Evolutionary conservation across 805 yeast genomes (phyloP), one percentile per base, ranked within the genome.

Genomic region (Kodamaea sagamina): DNA sequence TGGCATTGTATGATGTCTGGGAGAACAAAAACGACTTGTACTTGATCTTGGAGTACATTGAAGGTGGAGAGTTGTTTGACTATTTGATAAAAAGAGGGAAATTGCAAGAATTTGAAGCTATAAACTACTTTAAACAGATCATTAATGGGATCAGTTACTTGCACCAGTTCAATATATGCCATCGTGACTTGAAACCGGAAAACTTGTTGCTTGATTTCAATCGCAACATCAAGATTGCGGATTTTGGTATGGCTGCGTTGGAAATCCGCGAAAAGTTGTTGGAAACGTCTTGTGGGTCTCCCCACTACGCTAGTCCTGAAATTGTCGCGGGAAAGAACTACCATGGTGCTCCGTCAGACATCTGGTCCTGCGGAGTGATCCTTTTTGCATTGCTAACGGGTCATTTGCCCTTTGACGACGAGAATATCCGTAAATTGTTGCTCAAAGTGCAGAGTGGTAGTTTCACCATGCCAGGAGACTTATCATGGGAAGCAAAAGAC

Each of bases 221-320:
- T 61, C 79, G 83, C 49, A 89, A 89, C 63, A 90, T 93, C 62
- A 93, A 93, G 63, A 89, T 93, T 52, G 99, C 99, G 7, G 99
- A 93, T 66, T 93, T 93, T 62, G 99, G 99, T 25, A 93, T 93
- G 99, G 99, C 99, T 12, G 98, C 99, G 5, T 70, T 93, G 36
- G 98, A 93, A 62, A 79, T 88, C 22, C 78, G 78, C 42, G 92
- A 83, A 52, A 81, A 85, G 54, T 68, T 92, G 57, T 72, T 93
- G 45, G 97, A 92, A 62, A 93, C 99, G 3, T 84, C 95, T 13
- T 93, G 99, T 66, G 99, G 99, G 1, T 89, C 97, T 12, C 99
- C 99, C 6, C 99, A 93, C 63, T 93, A 93, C 64, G 99, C 98
- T 1, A 88, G 97, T 7, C 99, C 99, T 0, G 99, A 93, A 63